Conservation (phyloP, 208 protist species). For the Strigomonas galati region DNA sequence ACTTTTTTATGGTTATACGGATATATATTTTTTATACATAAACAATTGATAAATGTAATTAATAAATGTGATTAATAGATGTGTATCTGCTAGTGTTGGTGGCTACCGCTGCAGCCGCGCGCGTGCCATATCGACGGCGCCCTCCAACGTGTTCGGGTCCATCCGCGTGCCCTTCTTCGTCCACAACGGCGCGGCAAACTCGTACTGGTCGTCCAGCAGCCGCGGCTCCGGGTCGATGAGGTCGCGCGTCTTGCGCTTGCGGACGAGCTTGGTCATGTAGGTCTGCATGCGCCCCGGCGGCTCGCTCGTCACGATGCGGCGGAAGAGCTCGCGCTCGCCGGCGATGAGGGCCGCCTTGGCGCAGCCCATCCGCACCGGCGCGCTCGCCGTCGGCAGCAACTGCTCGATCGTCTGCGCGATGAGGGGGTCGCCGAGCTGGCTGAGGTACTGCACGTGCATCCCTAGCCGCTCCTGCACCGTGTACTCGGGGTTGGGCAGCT, state of each 20-base stretch:
- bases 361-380: constrained; percentile 88
- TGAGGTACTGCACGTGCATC: constrained; percentile 90
- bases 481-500: constrained; percentile 90
- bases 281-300: constrained; percentile 83
- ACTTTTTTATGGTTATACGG: background rate
- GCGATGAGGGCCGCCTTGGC: constrained; percentile 88
- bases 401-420: constrained; percentile 49
- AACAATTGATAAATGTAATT: background rate
- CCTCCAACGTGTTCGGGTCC: constrained; percentile 85
- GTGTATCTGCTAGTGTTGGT: no score
- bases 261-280: constrained; percentile 86
- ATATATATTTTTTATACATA: no score
- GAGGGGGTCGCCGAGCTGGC: constrained; percentile 74
- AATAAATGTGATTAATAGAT: background rate
- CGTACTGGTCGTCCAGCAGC: constrained; percentile 87
- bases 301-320: constrained; percentile 78
- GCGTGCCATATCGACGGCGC: constrained; percentile 46
- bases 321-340: constrained; percentile 79
- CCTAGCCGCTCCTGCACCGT: constrained; percentile 75
- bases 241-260: constrained; percentile 87
- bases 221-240: constrained; percentile 74
- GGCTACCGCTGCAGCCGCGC: constrained; percentile 28
- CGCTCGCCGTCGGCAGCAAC: constrained; percentile 49
- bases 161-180: constrained; percentile 85
- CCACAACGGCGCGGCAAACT: constrained; percentile 87